A percentile compares a stretch with the other conserved stretches of the same genome.
Evolutionary conservation across 306 rosid genomes (phyloP).

Genomic region (Alnus rubra): DNA sequence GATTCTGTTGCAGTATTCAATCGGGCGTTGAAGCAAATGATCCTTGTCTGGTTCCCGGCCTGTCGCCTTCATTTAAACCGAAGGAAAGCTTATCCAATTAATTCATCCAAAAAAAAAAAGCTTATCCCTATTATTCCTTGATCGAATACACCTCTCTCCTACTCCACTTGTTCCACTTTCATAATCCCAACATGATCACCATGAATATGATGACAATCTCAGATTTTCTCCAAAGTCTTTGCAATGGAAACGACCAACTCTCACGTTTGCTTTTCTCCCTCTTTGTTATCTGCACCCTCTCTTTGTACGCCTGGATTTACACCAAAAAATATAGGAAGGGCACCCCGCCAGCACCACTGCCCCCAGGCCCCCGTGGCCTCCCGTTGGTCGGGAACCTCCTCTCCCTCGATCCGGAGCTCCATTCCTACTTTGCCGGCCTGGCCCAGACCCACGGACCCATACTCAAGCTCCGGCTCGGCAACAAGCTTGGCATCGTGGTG

Average conservation of each 20-base stretch:
- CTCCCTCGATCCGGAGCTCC: slow-evolving; percentile 69
- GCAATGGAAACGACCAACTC: neutral
- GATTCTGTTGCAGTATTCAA: no score
- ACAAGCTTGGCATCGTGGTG: slow-evolving; percentile 46
- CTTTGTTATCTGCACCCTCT: slow-evolving; percentile 2
- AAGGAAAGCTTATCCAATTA: no score
- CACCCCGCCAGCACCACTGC: slow-evolving; percentile 7
- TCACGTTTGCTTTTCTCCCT: slow-evolving; percentile 12
- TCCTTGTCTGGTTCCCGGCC: no score
- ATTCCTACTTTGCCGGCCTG: slow-evolving; percentile 54
- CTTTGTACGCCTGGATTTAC: slow-evolving; percentile 18
- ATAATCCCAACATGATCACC: neutral
- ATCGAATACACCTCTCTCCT: neutral
- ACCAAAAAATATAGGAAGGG: slow-evolving; percentile 5
- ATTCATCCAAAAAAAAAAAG: no score
- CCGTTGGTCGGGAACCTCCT: slow-evolving; percentile 74
- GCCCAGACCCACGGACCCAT: slow-evolving; percentile 62
- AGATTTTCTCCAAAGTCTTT: neutral
- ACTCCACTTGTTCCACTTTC: no score
- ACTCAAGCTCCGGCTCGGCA: slow-evolving; percentile 61
- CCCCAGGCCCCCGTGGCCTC: slow-evolving; percentile 71
- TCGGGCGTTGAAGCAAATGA: no score
- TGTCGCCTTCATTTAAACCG: no score
- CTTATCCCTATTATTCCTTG: neutral
- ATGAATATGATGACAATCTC: slow-evolving; percentile 10